Evolutionary conservation across 176 grass and related monocot species (phyloP).

Genomic region (Oryza meyeriana): DNA sequence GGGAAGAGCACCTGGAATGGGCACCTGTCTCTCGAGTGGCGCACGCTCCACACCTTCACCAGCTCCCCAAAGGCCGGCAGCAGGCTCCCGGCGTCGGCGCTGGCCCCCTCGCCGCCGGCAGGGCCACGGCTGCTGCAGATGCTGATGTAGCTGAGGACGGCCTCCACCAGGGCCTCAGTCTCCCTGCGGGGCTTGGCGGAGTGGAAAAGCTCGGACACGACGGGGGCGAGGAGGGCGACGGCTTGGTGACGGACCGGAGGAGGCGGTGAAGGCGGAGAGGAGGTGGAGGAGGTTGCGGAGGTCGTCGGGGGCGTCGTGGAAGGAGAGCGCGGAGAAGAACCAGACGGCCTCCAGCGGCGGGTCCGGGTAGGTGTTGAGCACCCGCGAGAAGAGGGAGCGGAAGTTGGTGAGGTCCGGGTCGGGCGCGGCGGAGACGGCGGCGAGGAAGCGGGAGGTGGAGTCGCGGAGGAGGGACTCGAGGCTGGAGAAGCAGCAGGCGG

Average conservation of each 20-base stretch:
- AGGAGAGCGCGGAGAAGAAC: slow-evolving; percentile 87
- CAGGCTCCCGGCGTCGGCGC: slow-evolving; percentile 23
- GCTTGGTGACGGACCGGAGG: slow-evolving; percentile 57
- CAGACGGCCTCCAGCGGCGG: slow-evolving; percentile 85
- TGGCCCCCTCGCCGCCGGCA: not conserved
- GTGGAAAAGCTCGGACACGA: slow-evolving; percentile 79
- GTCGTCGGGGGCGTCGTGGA: slow-evolving; percentile 66
- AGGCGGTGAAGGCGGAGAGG: slow-evolving; percentile 60
- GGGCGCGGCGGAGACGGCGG: slow-evolving; percentile 53
- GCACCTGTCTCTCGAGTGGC: slow-evolving; percentile 45
- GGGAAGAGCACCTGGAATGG: slow-evolving; percentile 74
- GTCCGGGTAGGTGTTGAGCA: slow-evolving; percentile 65
- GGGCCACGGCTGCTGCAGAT: slow-evolving; percentile 61
- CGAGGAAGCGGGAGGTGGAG: slow-evolving; percentile 76
- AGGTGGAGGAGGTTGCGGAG: slow-evolving; percentile 73
- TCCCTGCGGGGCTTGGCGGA: slow-evolving; percentile 67
- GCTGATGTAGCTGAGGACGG: slow-evolving; percentile 78
- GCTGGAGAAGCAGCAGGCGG: slow-evolving; percentile 48
- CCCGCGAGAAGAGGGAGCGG: slow-evolving; percentile 72
- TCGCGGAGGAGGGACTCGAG: slow-evolving; percentile 80
- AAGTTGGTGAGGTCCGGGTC: slow-evolving; percentile 79
- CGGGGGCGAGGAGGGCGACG: slow-evolving; percentile 78
- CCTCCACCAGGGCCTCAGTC: slow-evolving; percentile 63
- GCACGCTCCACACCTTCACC: slow-evolving; percentile 85
- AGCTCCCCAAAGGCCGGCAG: slow-evolving; percentile 75